Percentiles rank a stretch among this genome's conserved stretches.
Conservation (phyloP, 2,329 filamentous ascomycete genomes). For the Elsinoe ampelina region DNA sequence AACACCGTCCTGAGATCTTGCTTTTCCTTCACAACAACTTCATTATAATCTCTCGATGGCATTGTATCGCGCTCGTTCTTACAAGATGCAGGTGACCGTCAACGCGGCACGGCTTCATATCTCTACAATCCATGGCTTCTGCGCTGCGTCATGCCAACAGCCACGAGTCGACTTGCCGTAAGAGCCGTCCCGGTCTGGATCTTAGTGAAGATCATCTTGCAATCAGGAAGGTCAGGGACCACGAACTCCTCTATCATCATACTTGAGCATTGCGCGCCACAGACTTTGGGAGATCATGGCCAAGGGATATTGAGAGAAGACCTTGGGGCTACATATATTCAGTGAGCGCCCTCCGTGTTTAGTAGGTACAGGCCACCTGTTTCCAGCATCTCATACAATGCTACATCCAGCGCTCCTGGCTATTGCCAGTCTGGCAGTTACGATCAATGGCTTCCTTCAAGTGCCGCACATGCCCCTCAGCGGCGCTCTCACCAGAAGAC, state of each 20-base stretch:
- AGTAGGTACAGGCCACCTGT: not conserved
- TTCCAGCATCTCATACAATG: not conserved
- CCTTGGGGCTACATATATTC: not conserved
- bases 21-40: not conserved
- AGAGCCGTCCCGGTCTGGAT: not conserved
- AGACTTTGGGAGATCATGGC: not conserved
- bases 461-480: constrained; percentile 1
- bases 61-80: not conserved
- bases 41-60: too few relatives aligned
- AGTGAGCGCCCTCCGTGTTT: not conserved
- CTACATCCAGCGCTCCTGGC: not conserved
- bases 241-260: constrained; percentile 1
- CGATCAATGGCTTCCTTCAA: not conserved
- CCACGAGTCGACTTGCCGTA: constrained; percentile 2
- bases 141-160: not conserved
- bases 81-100: not conserved
- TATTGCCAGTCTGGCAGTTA: not conserved
- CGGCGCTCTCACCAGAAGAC: not conserved
- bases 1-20: not conserved
- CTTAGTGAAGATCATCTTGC: constrained; percentile 10
- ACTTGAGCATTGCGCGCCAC: not conserved
- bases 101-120: not conserved
- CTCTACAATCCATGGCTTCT: not conserved
- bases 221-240: constrained; percentile 8
- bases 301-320: not conserved